Base-by-base conservation (phyloP, 495 filamentous ascomycete genomes). In the Letharia columbiana region DNA sequence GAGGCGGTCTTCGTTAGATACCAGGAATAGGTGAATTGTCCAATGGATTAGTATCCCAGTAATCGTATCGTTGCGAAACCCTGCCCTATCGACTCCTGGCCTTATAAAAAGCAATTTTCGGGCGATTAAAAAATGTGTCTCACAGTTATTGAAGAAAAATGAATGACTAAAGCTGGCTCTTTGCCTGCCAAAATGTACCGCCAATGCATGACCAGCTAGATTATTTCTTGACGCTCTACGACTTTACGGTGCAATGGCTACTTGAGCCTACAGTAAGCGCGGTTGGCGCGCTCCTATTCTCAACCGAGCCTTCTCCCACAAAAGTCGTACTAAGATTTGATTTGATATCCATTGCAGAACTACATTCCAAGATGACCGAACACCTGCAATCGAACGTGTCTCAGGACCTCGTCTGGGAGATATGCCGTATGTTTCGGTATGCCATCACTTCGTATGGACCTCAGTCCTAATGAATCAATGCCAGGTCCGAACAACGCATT, bases 351-450 rank as follows among this genome's bases (percentile, higher is more conserved):
- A 33, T 15, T 18, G 28, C 9, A 37, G 28, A 35, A 28, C 31
- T 13, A 37, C 31, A 20, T 15, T 37, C 37, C 31, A 65, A 37
- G 56, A 75, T 72, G 71, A 74, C 73, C 61, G 63, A 73, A 68
- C 68, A 75, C 67, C 62, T 67, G 44, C 82, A 79, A 74, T 71
- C 78, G 71, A 81, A 89, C 81, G 82, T 95, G 74, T 94, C 91
- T 74, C 79, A 86, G 72, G 92, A 97, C 76, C 84, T 96, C 69
- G 81, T 96, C 82, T 97, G 91, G 91, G 87, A 91, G 82, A 78
- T 92, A 77, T 84, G 85, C 81, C 90, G 92, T 96, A 52, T 44
- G 68, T 62, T n/a, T 6, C 83, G 74, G 90, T 88, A 13, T n/a
- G 33, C 56, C 65, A 64, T 20, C 50, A 31, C 15, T 11, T 28